These are phyloP conservation scores for Collybia sordida DNA, from an alignment of 768 basidiomycete species.

Conservation along the genomic window DNA sequence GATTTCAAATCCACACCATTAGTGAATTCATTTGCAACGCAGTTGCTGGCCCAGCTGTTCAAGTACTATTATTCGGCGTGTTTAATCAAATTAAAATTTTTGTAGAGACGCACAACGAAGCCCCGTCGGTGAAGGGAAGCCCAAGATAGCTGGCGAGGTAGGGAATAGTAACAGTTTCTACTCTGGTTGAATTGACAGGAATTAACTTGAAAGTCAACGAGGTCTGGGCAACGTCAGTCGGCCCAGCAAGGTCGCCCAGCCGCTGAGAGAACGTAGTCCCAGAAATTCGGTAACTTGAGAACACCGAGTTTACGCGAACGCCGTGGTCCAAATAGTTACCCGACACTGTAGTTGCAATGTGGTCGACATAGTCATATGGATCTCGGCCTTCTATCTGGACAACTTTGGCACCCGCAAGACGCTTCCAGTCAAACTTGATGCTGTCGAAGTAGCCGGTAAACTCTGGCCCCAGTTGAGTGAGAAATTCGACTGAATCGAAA, in stretches of 20 bases:
- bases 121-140: slow-evolving; percentile 45
- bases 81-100: slow-evolving; percentile 6
- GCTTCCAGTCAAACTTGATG: slow-evolving; percentile 55
- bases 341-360: slow-evolving; percentile 55
- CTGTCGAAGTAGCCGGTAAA: slow-evolving; percentile 48
- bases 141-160: slow-evolving; percentile 51
- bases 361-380: slow-evolving; percentile 55
- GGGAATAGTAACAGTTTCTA: slow-evolving; percentile 52
- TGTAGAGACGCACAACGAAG: slow-evolving; percentile 45
- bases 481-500: slow-evolving; percentile 53
- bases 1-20: slow-evolving; percentile 49
- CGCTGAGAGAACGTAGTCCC: slow-evolving; percentile 52
- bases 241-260: slow-evolving; percentile 56
- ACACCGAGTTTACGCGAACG: slow-evolving; percentile 61
- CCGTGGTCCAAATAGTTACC: slow-evolving; percentile 67
- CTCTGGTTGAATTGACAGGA: slow-evolving; percentile 40
- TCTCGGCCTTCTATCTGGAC: slow-evolving; percentile 52
- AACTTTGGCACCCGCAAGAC: slow-evolving; percentile 60
- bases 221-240: slow-evolving; percentile 43
- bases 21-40: slow-evolving; percentile 46
- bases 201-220: slow-evolving; percentile 49
- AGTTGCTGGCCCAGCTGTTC: slow-evolving; percentile 58
- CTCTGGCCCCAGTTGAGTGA: slow-evolving; percentile 41
- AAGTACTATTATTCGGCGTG: neutral
- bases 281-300: slow-evolving; percentile 55